phyloP scores from a whole-genome alignment of 208 protist species.

The Naegleria gruberi region DNA sequence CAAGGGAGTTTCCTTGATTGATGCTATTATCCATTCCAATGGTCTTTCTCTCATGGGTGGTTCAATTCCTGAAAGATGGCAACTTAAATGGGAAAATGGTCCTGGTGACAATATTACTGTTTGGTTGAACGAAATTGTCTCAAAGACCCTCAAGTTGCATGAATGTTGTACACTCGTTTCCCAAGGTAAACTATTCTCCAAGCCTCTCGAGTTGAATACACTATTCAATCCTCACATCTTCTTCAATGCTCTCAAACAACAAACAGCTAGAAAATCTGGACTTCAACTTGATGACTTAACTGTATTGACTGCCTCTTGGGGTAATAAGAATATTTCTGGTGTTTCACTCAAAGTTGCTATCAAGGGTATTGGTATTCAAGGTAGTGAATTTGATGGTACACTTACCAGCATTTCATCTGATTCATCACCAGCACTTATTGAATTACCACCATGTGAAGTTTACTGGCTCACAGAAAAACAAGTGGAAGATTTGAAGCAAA shows the following conservation, averaged over 20 bases:
- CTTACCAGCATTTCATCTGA: neutral
- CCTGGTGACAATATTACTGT: constrained; percentile 50
- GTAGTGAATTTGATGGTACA: constrained; percentile 30
- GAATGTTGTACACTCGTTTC: constrained; percentile 53
- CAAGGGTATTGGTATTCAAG: constrained; percentile 31
- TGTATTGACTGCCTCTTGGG: constrained; percentile 21
- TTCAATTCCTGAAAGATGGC: constrained; percentile 71
- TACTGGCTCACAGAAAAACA: constrained; percentile 26
- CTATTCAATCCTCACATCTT: constrained; percentile 85
- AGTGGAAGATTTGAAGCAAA: neutral
- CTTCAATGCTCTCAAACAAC: constrained; percentile 85
- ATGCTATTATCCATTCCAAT: constrained; percentile 58
- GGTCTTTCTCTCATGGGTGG: constrained; percentile 66
- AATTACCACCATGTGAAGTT: constrained; percentile 25
- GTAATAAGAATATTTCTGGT: neutral
- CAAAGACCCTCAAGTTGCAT: constrained; percentile 57
- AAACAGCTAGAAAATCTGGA: constrained; percentile 66
- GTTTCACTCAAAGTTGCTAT: neutral
- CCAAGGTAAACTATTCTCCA: constrained; percentile 56
- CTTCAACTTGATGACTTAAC: constrained; percentile 59
- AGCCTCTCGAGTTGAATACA: constrained; percentile 60
- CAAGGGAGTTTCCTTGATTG: constrained; percentile 71
- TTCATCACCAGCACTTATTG: constrained; percentile 21
- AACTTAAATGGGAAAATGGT: constrained; percentile 66
- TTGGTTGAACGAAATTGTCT: constrained; percentile 76